Evolutionary conservation across 139 green algal genomes (phyloP).

Genomic region (Zygnema cylindricum): DNA sequence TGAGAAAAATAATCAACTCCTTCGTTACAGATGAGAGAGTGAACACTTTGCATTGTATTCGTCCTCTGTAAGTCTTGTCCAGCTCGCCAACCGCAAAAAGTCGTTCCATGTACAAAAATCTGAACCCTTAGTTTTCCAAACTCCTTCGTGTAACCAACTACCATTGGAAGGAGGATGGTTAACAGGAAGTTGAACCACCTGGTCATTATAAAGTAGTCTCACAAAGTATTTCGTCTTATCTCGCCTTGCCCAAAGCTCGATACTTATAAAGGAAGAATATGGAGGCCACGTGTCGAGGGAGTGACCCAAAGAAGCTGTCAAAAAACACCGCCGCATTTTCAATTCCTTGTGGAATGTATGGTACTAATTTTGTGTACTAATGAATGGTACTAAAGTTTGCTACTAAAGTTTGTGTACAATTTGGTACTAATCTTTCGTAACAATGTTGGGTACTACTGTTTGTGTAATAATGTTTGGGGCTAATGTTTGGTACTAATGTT

Average conservation of each 20-base stretch:
- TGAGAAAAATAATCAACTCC: no score
- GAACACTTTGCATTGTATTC: no score
- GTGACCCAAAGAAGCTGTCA: slow-evolving; percentile 15
- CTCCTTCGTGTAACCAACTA: neutral
- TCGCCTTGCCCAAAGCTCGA: slow-evolving; percentile 23
- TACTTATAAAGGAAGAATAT: slow-evolving; percentile 37
- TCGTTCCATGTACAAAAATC: neutral
- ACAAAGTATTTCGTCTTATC: slow-evolving; percentile 28
- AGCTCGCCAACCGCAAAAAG: slow-evolving; percentile 1
- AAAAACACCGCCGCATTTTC: neutral
- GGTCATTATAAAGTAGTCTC: slow-evolving; percentile 29
- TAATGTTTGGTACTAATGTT: neutral
- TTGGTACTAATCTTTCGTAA: neutral
- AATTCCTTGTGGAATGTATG: neutral
- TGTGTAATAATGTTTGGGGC: neutral
- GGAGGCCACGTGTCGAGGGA: slow-evolving; percentile 30
- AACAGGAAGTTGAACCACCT: slow-evolving; percentile 10
- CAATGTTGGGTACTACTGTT: neutral
- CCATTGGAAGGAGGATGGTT: neutral
- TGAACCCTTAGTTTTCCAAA: neutral
- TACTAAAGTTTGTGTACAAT: neutral
- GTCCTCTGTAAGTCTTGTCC: neutral
- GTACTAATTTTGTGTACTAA: neutral
- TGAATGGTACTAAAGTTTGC: neutral
- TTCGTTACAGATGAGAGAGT: no score